phyloP scores from a whole-genome alignment of 2,329 filamentous ascomycete species.

The Herpotrichia juniperi region DNA sequence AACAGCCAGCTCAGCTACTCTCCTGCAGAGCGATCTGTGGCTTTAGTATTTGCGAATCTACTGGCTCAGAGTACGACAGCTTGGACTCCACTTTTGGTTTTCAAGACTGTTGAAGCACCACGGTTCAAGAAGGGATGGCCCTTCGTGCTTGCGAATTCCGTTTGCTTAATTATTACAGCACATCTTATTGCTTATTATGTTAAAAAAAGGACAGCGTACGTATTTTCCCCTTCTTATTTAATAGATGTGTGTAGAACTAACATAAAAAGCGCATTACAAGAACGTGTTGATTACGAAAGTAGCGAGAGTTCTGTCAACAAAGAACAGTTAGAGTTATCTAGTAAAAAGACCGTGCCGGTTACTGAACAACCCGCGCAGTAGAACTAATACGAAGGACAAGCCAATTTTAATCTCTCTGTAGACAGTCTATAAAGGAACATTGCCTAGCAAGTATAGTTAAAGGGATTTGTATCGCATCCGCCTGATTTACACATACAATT shows the following conservation, averaged over 20 bases:
- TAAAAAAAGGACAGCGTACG: conserved; percentile 5
- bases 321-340: neutral
- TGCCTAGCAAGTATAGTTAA: too few species aligned
- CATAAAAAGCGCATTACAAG: neutral
- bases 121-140: conserved; percentile 52
- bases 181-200: conserved; percentile 2
- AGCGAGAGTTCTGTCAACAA: conserved; percentile 10
- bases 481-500: too few species aligned
- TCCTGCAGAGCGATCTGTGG: conserved; percentile 56
- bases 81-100: conserved; percentile 62
- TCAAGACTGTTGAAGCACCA: conserved; percentile 54
- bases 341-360: conserved; percentile 7
- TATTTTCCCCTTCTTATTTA: neutral
- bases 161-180: conserved; percentile 42
- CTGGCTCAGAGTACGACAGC: conserved; percentile 62
- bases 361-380: conserved; percentile 1
- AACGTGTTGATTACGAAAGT: conserved; percentile 10
- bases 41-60: conserved; percentile 58
- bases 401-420: too few species aligned
- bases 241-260: neutral
- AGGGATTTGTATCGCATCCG: too few species aligned
- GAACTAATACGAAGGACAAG: too few species aligned
- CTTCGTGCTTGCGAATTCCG: conserved; percentile 48
- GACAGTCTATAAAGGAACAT: too few species aligned
- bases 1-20: conserved; percentile 57